phyloP scores from a whole-genome alignment of 2,329 filamentous ascomycete genomes.

The Atkinsonella texensis region DNA sequence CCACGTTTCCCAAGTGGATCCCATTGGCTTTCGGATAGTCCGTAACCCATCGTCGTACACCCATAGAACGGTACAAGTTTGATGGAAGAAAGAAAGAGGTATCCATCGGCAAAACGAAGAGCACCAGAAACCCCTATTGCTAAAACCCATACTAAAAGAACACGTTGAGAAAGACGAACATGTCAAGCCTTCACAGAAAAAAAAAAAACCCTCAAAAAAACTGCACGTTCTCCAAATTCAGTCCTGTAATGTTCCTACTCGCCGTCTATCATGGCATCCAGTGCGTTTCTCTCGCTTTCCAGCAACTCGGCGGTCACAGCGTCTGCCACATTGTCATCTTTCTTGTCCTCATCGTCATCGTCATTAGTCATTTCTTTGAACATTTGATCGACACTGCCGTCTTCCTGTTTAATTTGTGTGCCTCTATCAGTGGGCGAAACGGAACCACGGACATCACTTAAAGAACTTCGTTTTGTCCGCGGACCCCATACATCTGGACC shows the following conservation, averaged over 20 bases:
- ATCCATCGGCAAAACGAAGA: neutral
- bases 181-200: neutral
- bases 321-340: constrained; percentile 17
- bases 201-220: neutral
- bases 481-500: constrained; percentile 35
- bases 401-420: constrained; percentile 25
- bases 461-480: constrained; percentile 14
- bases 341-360: constrained; percentile 30
- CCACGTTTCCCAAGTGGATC: neutral
- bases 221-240: neutral
- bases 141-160: neutral
- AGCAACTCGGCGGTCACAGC: constrained; percentile 30
- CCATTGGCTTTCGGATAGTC: neutral
- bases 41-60: neutral
- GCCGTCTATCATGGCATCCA: constrained; percentile 32
- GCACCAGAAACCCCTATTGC: neutral
- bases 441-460: constrained; percentile 14
- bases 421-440: constrained; percentile 17
- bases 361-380: constrained; percentile 44
- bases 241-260: constrained; percentile 17
- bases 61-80: neutral
- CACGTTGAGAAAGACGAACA: neutral
- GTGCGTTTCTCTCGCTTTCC: constrained; percentile 33
- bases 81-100: neutral
- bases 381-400: constrained; percentile 41